phyloP scores from a whole-genome alignment of 2,329 filamentous ascomycete species.

The Fusarium nematophilum region DNA sequence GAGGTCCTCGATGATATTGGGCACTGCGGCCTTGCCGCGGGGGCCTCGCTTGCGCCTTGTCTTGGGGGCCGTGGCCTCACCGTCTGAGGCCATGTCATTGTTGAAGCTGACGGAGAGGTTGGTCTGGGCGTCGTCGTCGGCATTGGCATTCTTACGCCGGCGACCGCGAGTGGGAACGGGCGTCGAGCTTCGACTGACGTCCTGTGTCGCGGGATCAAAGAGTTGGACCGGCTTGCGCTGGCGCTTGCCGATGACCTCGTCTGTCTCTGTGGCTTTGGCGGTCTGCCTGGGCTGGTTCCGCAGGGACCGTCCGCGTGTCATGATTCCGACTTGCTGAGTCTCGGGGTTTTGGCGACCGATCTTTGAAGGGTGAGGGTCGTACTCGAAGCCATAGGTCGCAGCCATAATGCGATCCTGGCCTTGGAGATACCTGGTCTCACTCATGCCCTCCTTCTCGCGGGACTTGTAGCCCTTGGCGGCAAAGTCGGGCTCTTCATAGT shows the following conservation, averaged over 20 bases:
- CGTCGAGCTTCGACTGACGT: constrained; percentile 63
- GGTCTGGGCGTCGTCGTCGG: constrained; percentile 43
- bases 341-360: constrained; percentile 70
- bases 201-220: constrained; percentile 63
- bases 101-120: constrained; percentile 49
- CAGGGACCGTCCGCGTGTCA: constrained; percentile 63
- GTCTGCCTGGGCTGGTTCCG: constrained; percentile 69
- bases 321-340: constrained; percentile 62
- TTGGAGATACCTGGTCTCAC: constrained; percentile 60
- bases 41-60: constrained; percentile 47
- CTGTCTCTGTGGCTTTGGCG: constrained; percentile 67
- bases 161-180: constrained; percentile 53
- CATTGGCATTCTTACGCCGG: constrained; percentile 47
- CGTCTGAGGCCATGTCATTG: constrained; percentile 48
- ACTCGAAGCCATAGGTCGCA: constrained; percentile 69
- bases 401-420: constrained; percentile 69
- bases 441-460: constrained; percentile 55
- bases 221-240: constrained; percentile 63
- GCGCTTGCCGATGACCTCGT: constrained; percentile 63
- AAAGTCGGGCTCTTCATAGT: constrained; percentile 64
- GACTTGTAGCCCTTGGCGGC: constrained; percentile 65
- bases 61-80: constrained; percentile 43
- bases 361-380: constrained; percentile 67
- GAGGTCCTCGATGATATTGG: constrained; percentile 42
- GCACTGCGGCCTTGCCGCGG: constrained; percentile 41